Evolutionary conservation across 768 basidiomycete genomes (phyloP), one percentile per base, ranked within the genome.

Genomic region (Cystofilobasidium capitatum): DNA sequence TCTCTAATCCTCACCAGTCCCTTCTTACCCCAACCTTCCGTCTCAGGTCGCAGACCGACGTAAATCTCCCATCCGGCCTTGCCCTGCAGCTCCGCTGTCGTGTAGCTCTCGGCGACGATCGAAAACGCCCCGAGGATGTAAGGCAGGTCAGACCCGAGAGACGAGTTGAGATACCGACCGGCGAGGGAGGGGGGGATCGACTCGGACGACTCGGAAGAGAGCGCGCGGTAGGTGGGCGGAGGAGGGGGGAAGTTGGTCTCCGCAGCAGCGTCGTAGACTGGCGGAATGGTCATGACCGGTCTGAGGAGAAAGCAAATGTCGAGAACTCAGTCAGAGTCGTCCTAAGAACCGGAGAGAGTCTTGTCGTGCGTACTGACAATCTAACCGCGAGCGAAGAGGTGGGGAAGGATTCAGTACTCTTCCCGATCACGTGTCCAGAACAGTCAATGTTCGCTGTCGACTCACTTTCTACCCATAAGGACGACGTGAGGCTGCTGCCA

Each of bases 401-500:
- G n/a, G n/a, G n/a, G n/a, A n/a, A n/a, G n/a, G n/a, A n/a, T n/a
- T n/a, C n/a, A n/a, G n/a, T n/a, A n/a, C n/a, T n/a, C n/a, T n/a
- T n/a, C n/a, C n/a, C n/a, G n/a, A n/a, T n/a, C n/a, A n/a, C n/a
- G n/a, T n/a, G n/a, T n/a, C n/a, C n/a, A n/a, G n/a, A n/a, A n/a
- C n/a, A n/a, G n/a, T n/a, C 24, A 29, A 57, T 14, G 31, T 29
- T 13, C n/a, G n/a, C 58, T 22, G n/a, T 1, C 17, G 22, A 59
- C n/a, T 5, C 35, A 63, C 63, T 51, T 51, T 13, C 63, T 20
- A 0, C 63, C 63, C 63, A 64, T 64, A 14, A 64, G 63, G 6
- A 55, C 29, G 39, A 64, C 49, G 51, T 64, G 54, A 12, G 63
- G 63, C 22, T 64, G 51, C 29, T 64, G 36, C 29, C 54, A 24